Percentiles rank a stretch among this genome's conserved stretches.
These are phyloP conservation scores for Didymella segeticola DNA, from an alignment of 2,329 filamentous ascomycete species.

Conservation along the genomic window DNA sequence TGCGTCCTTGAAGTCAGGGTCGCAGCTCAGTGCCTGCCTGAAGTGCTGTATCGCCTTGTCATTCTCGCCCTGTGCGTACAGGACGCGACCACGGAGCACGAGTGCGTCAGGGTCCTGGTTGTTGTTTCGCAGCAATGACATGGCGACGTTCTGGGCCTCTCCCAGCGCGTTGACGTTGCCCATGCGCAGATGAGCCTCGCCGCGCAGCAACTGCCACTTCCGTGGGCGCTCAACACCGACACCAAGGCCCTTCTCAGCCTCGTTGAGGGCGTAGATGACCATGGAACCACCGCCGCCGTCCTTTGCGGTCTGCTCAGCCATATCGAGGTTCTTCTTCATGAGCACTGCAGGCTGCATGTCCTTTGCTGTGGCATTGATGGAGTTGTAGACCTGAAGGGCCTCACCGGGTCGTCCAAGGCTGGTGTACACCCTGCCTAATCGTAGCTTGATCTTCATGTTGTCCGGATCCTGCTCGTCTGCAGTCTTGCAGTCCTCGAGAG, in stretches of 20 bases:
- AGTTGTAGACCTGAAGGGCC: constrained; percentile 80
- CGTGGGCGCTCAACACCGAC: constrained; percentile 78
- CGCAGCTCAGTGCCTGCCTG: constrained; percentile 84
- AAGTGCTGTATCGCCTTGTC: constrained; percentile 94
- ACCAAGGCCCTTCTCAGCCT: constrained; percentile 83
- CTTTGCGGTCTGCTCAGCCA: constrained; percentile 78
- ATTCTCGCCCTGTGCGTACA: constrained; percentile 93
- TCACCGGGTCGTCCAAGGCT: constrained; percentile 85
- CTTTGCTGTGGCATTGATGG: constrained; percentile 82
- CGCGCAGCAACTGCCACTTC: constrained; percentile 93
- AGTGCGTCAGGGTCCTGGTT: constrained; percentile 92
- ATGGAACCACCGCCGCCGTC: constrained; percentile 84
- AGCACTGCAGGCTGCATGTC: constrained; percentile 82
- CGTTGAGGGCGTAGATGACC: constrained; percentile 89
- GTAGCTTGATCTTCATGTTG: constrained; percentile 86
- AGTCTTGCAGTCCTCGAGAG: constrained; percentile 83
- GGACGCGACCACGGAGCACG: constrained; percentile 82
- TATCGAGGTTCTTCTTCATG: constrained; percentile 82
- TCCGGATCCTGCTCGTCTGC: constrained; percentile 83
- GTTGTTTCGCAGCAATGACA: constrained; percentile 83
- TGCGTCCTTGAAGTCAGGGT: constrained; percentile 88
- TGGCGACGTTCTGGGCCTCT: constrained; percentile 91
- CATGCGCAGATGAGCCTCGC: constrained; percentile 92
- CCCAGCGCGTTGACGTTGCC: constrained; percentile 86
- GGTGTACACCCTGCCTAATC: constrained; percentile 88